Evolutionary conservation across 2,329 filamentous ascomycete species (phyloP), one percentile per base, ranked within the genome.

Genomic region (Venturia aucupariae): DNA sequence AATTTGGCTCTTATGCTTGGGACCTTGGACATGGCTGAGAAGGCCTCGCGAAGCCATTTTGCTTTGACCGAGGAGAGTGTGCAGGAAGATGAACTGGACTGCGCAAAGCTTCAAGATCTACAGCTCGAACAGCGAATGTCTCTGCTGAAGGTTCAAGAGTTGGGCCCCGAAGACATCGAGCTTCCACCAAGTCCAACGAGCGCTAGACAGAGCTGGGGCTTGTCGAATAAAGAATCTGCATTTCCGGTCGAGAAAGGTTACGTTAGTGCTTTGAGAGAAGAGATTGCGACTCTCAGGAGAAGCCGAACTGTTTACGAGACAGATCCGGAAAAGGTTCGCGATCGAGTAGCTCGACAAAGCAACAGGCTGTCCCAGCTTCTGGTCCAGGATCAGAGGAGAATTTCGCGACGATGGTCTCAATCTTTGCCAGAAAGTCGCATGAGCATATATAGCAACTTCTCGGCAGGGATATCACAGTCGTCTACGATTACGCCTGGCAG

Each of bases 11-110:
- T 71, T 5, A 69, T 70, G 67, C 65, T 71, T 1, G 66, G 66
- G 10, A 70, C 69, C 7, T 61, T 71, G 19, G 68, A 68, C 30
- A 70, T 66, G n/a, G 67, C 67, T n/a, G 67, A 70, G 51, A 69
- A 68, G 62, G 67, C 66, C 3, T 61, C 65, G 44, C 62, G 69
- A 24, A 65, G 62, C 67, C 68, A 65, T 30, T 65, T 64, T 38
- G 27, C 39, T 11, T 22, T 55, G 24, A 54, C 63, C 2, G 32
- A 35, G 22, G 41, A 48, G 11, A 27, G 42, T 17, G 60, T 55
- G 19, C 39, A 55, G 24, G 66, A 69, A 46, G 67, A 70, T 22
- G 65, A 64, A 39, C 66, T 66, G 44, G 69, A 70, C 44, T 66
- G 48, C 17, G 61, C 63, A 7, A 46, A 67, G 4, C 66, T 70